Conservation (phyloP, 495 filamentous ascomycete species). For the Lophiostoma macrostomum region DNA sequence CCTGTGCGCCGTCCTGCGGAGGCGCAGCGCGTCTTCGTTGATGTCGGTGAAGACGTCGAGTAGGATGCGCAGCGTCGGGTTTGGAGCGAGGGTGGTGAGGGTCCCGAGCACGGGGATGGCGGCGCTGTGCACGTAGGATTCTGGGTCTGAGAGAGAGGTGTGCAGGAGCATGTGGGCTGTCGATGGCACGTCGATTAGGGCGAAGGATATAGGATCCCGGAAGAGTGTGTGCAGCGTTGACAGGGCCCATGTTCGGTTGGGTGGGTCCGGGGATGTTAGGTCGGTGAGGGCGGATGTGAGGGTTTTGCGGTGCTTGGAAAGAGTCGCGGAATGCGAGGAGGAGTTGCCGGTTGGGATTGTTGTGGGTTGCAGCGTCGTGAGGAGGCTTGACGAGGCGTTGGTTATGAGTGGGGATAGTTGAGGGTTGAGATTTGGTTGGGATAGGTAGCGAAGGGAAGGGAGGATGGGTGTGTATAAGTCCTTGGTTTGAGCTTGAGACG, state of each 20-base stretch:
- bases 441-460: conserved; percentile 16
- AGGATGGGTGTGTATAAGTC: neutral
- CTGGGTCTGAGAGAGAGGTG: conserved; percentile 39
- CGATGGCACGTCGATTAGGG: conserved; percentile 29
- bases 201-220: conserved; percentile 12
- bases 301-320: conserved; percentile 1
- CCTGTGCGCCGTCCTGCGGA: too few relatives aligned
- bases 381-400: conserved; percentile 21
- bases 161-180: conserved; percentile 32
- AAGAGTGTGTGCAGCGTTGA: conserved; percentile 66
- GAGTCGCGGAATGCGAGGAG: too few relatives aligned
- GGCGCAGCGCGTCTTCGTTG: conserved; percentile 14
- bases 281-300: conserved; percentile 71
- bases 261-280: conserved; percentile 71
- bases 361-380: neutral
- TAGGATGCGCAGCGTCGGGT: conserved; percentile 20
- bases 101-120: conserved; percentile 25
- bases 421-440: neutral
- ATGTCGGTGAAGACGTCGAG: conserved; percentile 25
- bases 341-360: neutral
- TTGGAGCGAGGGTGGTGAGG: conserved; percentile 19
- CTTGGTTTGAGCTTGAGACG: conserved; percentile 23
- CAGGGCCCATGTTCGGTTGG: conserved; percentile 75
- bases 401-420: conserved; percentile 13
- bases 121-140: conserved; percentile 40